Base-by-base conservation (phyloP, 2,329 filamentous ascomycete genomes). In the Penicillium sp. region DNA sequence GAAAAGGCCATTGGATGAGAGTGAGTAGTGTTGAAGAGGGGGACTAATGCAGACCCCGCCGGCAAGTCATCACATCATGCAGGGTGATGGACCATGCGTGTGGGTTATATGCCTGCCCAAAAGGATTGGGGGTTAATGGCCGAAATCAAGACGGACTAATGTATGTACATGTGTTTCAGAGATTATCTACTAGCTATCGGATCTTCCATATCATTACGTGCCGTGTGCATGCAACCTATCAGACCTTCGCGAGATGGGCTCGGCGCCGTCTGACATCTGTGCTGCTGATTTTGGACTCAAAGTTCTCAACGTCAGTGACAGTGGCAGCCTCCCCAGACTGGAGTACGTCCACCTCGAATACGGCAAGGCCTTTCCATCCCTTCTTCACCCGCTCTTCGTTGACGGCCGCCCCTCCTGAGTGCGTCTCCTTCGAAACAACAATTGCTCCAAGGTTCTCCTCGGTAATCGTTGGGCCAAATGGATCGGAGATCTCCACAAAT, bases 261-360 rank as follows among this genome's bases (percentile, higher is more conserved):
- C 68, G 71, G 29, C 79, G 79, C 58, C 81, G 80, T 61, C 88
- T 80, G 63, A 96, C 96, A 55, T 88, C 88, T 1, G 92, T 95
- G 74, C 92, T 97, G 78, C 91, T 96, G 63, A 97, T 89, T 76
- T 97, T 97, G 58, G 83, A 82, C 27, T 86, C 84, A 73, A 95
- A 96, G 60, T 82, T 80, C 54, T 86, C 82, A 27, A 66, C 40
- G 2, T 77, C 75, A n/a, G 77, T 73, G 41, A 79, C 76, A 12
- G 37, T 50, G 37, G 46, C 2, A 29, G 31, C 31, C 50, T 85
- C 83, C 38, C 82, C 79, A 3, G 86, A 82, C 72, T 93, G 88
- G 16, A 99, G 80, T 15, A 97, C 90, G 65, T 94, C 90, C 29
- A 97, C 90, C 70, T 96, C 92, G 65, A 91, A 96, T 0, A 95